Percentiles rank a stretch among this genome's conserved stretches.
These are phyloP conservation scores for Aaosphaeria arxii DNA, from an alignment of 2,329 filamentous ascomycete species.

Conservation along the genomic window DNA sequence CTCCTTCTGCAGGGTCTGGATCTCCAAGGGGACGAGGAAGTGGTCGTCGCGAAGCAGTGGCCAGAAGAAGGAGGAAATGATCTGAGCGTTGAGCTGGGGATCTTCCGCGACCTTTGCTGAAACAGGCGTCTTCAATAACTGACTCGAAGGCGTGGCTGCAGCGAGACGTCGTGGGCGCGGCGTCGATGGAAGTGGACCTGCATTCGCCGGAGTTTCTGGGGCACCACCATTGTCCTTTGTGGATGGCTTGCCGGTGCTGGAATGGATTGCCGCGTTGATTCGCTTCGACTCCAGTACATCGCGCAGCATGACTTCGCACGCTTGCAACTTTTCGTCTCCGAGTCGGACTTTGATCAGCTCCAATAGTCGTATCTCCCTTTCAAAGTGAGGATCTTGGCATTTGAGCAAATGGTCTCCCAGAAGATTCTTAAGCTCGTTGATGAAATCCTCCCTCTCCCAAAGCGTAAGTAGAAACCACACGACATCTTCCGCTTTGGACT, in stretches of 20 bases:
- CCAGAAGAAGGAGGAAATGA: constrained; percentile 93
- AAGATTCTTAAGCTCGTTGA: constrained; percentile 87
- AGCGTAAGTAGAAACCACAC: constrained; percentile 86
- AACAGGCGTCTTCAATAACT: constrained; percentile 10
- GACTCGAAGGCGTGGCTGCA: constrained; percentile 8
- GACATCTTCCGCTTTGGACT: constrained; percentile 84
- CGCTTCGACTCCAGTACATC: constrained; percentile 82
- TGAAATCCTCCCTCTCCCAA: constrained; percentile 89
- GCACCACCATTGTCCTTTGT: constrained; percentile 1
- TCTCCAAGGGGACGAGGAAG: constrained; percentile 61
- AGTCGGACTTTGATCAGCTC: constrained; percentile 86
- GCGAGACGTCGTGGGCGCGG: constrained; percentile 21
- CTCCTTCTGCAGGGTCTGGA: constrained; percentile 60
- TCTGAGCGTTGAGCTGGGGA: constrained; percentile 67
- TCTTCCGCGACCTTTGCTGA: constrained; percentile 29
- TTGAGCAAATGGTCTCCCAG: constrained; percentile 76
- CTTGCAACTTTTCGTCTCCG: constrained; percentile 80
- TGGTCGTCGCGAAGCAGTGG: constrained; percentile 70
- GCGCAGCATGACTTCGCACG: constrained; percentile 95
- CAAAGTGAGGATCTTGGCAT: constrained; percentile 62
- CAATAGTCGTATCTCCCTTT: constrained; percentile 77
- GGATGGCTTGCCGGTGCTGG: constrained; percentile 1
- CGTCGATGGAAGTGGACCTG: constrained; percentile 13
- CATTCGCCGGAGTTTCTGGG: neutral
- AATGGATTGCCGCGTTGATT: constrained; percentile 58